Conservation (phyloP, 257 asterid genomes). For the Perilla frutescens region DNA sequence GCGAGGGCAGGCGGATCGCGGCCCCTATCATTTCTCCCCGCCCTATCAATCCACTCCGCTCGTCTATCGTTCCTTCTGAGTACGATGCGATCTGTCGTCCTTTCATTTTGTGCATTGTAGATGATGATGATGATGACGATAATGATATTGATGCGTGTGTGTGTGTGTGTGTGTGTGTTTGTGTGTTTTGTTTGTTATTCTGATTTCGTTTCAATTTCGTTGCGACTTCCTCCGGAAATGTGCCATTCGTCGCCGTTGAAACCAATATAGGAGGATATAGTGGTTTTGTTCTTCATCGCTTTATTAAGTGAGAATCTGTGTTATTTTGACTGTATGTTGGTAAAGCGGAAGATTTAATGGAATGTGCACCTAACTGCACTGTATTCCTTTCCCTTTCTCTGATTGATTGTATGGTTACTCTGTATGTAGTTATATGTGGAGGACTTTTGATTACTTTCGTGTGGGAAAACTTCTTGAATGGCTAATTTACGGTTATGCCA, state of each 20-base stretch:
- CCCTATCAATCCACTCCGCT: conserved; percentile 59
- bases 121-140: background rate
- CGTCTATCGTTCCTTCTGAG: conserved; percentile 68
- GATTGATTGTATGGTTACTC: conserved; percentile 9
- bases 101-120: background rate
- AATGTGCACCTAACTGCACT: conserved; percentile 1
- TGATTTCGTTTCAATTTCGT: background rate
- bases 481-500: background rate
- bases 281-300: background rate
- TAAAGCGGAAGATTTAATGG: conserved; percentile 11
- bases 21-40: conserved; percentile 67
- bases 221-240: conserved; percentile 2
- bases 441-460: too few species aligned
- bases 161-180: background rate
- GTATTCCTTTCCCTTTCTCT: background rate
- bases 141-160: background rate
- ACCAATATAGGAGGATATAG: background rate
- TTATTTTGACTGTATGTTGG: background rate
- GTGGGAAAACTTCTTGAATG: background rate
- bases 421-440: conserved; percentile 6
- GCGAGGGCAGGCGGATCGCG: conserved; percentile 93
- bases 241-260: background rate
- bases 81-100: conserved; percentile 37
- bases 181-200: background rate
- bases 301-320: background rate